Evolutionary conservation across 1,284 basidiomycete genomes (phyloP), one percentile per base, ranked within the genome.

Genomic region (Somion occarium): DNA sequence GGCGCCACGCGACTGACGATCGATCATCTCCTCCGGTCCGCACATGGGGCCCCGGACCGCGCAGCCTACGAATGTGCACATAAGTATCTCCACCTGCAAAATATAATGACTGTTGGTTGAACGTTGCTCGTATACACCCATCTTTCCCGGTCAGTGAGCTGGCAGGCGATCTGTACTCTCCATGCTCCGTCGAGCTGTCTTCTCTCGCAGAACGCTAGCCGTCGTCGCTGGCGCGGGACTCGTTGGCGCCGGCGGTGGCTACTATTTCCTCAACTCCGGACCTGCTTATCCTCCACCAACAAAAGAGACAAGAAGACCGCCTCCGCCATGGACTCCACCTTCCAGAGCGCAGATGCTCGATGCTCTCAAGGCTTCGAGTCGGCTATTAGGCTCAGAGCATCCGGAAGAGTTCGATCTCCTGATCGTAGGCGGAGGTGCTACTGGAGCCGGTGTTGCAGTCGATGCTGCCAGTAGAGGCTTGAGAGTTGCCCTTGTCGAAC

Each of bases 381-480:
- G 58, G 42, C 63, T 56, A 25, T 53, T 62, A 12, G 54, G 50
- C 2, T 60, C 62, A 1, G 68, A 68, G 5, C 46, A 52, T 19
- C 48, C 55, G 1, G 76, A 82, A 12, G 79, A 83, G 59, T 88
- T 90, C 56, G 93, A 93, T 65, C 70, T 98, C 55, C 75, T 97
- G 38, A 73, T 98, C 55, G 83, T 98, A 49, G 91, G 96, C 20
- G 95, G 95, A 46, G 95, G 96, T 38, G 96, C 96, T 1, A 98
- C 94, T 0, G 95, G 96, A 42, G 88, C 94, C 1, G 96, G 96
- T 51, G 88, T 94, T 4, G 95, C 94, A 3, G 80, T 98, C 23
- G 96, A 99, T 68, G 96, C 96, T 26, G 93, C 90, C 11, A 92
- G 85, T 60, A 76, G 96, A 51, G 95, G 96, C 0, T 76, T 99